Evolutionary conservation across 164 flowering plant genomes (phyloP).

Genomic region (Hamamelis virginiana): DNA sequence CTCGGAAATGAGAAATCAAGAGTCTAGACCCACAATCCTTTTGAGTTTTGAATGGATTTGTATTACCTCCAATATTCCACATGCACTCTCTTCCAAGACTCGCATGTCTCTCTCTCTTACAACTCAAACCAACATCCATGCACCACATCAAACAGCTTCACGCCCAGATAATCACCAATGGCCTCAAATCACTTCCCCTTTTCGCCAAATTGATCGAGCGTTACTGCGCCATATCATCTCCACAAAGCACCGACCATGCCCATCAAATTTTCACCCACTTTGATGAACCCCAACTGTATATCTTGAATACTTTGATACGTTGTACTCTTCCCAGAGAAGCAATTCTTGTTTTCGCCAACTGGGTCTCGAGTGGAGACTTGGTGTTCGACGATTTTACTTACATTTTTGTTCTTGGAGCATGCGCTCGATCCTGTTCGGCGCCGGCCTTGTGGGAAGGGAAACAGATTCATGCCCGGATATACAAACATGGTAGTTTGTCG

Average conservation of each 20-base stretch:
- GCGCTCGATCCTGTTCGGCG: constrained; percentile 31
- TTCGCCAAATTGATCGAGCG: constrained; percentile 30
- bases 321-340: constrained; percentile 31
- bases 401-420: constrained; percentile 45
- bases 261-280: constrained; percentile 24
- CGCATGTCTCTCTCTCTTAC: constrained; percentile 1
- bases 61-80: too few species aligned
- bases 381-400: constrained; percentile 38
- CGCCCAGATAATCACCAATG: constrained; percentile 32
- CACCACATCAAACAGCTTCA: constrained; percentile 29
- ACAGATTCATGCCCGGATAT: constrained; percentile 37
- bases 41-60: too few species aligned
- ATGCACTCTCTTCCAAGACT: constrained; percentile 7
- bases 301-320: constrained; percentile 45
- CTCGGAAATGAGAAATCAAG: too few species aligned
- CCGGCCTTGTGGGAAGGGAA: constrained; percentile 40
- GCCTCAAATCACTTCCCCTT: constrained; percentile 21
- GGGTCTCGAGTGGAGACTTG: constrained; percentile 13
- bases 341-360: constrained; percentile 27
- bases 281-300: constrained; percentile 19
- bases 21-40: too few species aligned
- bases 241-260: constrained; percentile 17
- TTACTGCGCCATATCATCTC: constrained; percentile 21
- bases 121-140: constrained; percentile 1
- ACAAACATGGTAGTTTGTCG: constrained; percentile 35